Evolutionary conservation across 768 basidiomycete species (phyloP).

Genomic region (Boletus eberwhitei): DNA sequence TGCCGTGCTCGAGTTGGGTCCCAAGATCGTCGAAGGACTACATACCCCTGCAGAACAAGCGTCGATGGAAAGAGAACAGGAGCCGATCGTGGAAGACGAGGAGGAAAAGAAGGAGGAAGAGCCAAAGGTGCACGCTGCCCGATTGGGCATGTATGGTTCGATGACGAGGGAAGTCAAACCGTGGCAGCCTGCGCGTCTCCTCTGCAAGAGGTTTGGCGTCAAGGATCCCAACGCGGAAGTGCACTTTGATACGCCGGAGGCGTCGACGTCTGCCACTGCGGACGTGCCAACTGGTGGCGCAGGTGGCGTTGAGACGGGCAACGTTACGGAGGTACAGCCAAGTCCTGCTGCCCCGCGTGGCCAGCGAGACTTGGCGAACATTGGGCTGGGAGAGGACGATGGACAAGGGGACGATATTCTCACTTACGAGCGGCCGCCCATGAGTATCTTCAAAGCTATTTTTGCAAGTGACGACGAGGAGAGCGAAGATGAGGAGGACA

Average conservation of each 20-base stretch:
- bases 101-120: conserved; percentile 54
- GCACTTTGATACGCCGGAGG: conserved; percentile 30
- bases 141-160: conserved; percentile 84
- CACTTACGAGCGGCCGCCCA: conserved; percentile 82
- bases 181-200: conserved; percentile 80
- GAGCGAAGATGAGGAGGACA: conserved; percentile 60
- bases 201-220: conserved; percentile 94
- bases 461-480: conserved; percentile 95
- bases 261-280: conserved; percentile 21
- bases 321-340: background rate
- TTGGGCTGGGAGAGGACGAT: conserved; percentile 92
- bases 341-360: conserved; percentile 13
- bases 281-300: conserved; percentile 5
- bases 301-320: background rate
- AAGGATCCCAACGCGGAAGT: conserved; percentile 76
- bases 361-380: conserved; percentile 68
- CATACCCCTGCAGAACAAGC: conserved; percentile 49
- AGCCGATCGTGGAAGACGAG: conserved; percentile 38
- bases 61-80: conserved; percentile 40
- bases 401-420: conserved; percentile 83
- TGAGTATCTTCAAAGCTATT: conserved; percentile 97
- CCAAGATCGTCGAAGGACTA: conserved; percentile 63
- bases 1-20: conserved; percentile 61
- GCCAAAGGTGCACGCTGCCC: conserved; percentile 79
- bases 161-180: conserved; percentile 71